Percentiles rank a stretch among this genome's conserved stretches.
These are phyloP conservation scores for Pythium plurisporium DNA, from an alignment of 352 stramenopile genomes.

Conservation along the genomic window DNA sequence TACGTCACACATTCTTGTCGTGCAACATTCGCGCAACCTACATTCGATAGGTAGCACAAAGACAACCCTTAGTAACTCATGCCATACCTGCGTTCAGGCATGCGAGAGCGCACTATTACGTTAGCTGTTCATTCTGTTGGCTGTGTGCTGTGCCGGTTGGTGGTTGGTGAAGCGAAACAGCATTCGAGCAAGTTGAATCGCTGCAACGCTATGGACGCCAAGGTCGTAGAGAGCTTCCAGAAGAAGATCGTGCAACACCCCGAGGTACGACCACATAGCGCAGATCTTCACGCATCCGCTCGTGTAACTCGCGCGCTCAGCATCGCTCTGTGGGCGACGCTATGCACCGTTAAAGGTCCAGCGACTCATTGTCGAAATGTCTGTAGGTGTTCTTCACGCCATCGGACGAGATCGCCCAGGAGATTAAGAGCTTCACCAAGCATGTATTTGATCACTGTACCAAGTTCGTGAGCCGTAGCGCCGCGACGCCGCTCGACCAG, in stretches of 20 bases:
- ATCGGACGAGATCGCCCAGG: slow-evolving; percentile 50
- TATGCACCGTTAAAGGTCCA: neutral
- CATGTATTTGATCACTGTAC: slow-evolving; percentile 74
- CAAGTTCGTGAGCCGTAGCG: slow-evolving; percentile 46
- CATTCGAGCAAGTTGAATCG: slow-evolving; percentile 17
- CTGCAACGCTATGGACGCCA: slow-evolving; percentile 44
- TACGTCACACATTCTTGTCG: slow-evolving; percentile 17
- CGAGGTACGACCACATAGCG: slow-evolving; percentile 36
- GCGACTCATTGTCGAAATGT: neutral
- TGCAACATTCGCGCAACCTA: slow-evolving; percentile 10
- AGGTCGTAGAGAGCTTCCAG: slow-evolving; percentile 53
- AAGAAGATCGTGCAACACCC: slow-evolving; percentile 64
- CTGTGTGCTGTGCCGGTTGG: slow-evolving; percentile 15
- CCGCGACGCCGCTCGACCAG: slow-evolving; percentile 53
- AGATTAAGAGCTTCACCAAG: slow-evolving; percentile 77
- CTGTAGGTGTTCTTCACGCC: slow-evolving; percentile 73
- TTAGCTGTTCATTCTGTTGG: slow-evolving; percentile 14
- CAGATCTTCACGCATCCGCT: neutral
- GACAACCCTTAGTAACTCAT: neutral
- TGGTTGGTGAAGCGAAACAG: slow-evolving; percentile 23
- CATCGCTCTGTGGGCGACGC: neutral
- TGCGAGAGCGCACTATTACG: slow-evolving; percentile 20
- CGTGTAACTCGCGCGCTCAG: neutral
- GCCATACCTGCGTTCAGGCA: neutral
- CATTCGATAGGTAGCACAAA: neutral